phyloP scores from a whole-genome alignment of 108 stramenopile genomes.

The Nitzschia palea region DNA sequence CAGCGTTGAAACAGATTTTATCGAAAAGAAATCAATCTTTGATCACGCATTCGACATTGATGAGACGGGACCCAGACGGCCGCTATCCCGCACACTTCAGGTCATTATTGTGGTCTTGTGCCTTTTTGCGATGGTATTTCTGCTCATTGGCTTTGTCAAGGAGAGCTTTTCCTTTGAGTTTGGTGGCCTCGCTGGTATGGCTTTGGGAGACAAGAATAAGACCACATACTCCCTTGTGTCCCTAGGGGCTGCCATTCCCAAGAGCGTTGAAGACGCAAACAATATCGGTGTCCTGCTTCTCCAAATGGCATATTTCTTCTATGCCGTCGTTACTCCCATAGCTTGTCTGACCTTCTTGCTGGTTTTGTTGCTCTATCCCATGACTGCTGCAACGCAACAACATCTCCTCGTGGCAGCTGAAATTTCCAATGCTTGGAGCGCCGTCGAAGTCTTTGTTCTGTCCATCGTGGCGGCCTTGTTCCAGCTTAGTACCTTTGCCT shows the following conservation, averaged over 20 bases:
- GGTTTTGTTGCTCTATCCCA: slow-evolving; percentile 66
- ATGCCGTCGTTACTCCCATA: slow-evolving; percentile 81
- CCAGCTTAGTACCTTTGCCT: slow-evolving; percentile 81
- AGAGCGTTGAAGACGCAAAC: slow-evolving; percentile 55
- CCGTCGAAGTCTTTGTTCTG: slow-evolving; percentile 88
- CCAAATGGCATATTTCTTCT: slow-evolving; percentile 81
- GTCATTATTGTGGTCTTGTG: slow-evolving; percentile 9
- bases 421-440: slow-evolving; percentile 87
- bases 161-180: slow-evolving; percentile 85
- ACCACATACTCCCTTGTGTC: slow-evolving; percentile 70
- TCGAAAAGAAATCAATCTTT: slow-evolving; percentile 6
- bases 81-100: slow-evolving; percentile 22
- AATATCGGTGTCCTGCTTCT: slow-evolving; percentile 61
- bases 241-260: slow-evolving; percentile 68
- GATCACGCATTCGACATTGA: slow-evolving; percentile 33
- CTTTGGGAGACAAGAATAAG: slow-evolving; percentile 58
- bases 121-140: slow-evolving; percentile 18
- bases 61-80: background rate
- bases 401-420: slow-evolving; percentile 68
- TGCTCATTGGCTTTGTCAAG: slow-evolving; percentile 41
- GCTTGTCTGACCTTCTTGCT: slow-evolving; percentile 58
- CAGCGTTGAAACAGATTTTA: background rate
- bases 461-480: slow-evolving; percentile 75
- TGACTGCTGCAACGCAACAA: slow-evolving; percentile 53
- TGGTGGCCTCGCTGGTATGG: slow-evolving; percentile 78